phyloP scores from a whole-genome alignment of 164 flowering plant genomes.

The Vitis rotundifolia region DNA sequence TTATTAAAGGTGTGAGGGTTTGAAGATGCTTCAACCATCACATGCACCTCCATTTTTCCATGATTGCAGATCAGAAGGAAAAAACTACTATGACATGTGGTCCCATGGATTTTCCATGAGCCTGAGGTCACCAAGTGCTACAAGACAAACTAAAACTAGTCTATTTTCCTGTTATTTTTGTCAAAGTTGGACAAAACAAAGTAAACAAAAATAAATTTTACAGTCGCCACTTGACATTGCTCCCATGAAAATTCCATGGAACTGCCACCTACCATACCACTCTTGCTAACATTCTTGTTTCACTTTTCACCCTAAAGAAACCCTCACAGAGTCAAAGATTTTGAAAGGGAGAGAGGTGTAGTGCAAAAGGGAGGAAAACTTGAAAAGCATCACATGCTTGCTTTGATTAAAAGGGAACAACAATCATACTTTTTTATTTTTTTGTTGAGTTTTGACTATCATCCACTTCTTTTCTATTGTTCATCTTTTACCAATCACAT shows the following conservation, averaged over 20 bases:
- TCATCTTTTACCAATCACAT: neutral
- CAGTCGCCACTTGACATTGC: neutral
- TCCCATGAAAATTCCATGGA: neutral
- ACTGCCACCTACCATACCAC: neutral
- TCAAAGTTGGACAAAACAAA: no score
- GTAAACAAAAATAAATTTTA: neutral
- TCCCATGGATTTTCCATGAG: slow-evolving; percentile 1
- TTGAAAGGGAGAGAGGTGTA: slow-evolving; percentile 10
- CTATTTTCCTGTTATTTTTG: no score
- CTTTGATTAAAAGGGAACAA: slow-evolving; percentile 8
- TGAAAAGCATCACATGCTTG: slow-evolving; percentile 18
- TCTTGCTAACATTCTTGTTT: neutral
- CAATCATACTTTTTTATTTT: slow-evolving; percentile 2
- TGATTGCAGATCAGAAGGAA: slow-evolving; percentile 5
- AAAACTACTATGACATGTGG: neutral
- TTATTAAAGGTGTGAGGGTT: slow-evolving; percentile 1
- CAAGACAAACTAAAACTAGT: no score
- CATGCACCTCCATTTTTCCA: slow-evolving; percentile 15
- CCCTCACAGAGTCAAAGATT: neutral
- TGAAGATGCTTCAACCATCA: slow-evolving; percentile 18
- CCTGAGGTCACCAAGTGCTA: neutral
- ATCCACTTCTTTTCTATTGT: neutral
- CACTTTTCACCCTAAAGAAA: neutral
- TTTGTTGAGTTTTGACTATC: slow-evolving; percentile 4
- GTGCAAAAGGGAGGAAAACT: neutral